Percentiles rank a stretch among this genome's conserved stretches.
Evolutionary conservation across 2,329 filamentous ascomycete genomes (phyloP).

Genomic region (Apiospora aurea): DNA sequence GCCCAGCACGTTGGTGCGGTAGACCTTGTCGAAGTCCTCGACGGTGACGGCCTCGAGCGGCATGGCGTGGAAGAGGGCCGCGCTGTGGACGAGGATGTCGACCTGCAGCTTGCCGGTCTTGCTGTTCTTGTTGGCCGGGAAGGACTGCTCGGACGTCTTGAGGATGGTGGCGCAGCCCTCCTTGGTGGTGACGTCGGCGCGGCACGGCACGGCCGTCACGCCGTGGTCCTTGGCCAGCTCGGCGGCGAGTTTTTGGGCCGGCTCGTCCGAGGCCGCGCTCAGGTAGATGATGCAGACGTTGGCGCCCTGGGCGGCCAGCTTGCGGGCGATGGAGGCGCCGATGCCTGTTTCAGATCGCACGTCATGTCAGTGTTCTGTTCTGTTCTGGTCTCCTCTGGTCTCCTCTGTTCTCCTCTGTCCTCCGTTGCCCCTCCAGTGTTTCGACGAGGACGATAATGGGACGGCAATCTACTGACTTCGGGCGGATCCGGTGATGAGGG

Average conservation of each 20-base stretch:
- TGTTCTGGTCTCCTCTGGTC: not conserved
- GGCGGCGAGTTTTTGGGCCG: slow-evolving; percentile 55
- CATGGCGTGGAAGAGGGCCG: slow-evolving; percentile 58
- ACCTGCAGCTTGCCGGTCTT: slow-evolving; percentile 58
- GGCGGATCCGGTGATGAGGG: slow-evolving; percentile 27
- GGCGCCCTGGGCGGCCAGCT: slow-evolving; percentile 66
- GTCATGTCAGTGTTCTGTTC: not conserved
- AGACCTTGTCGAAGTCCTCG: slow-evolving; percentile 61
- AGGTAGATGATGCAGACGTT: slow-evolving; percentile 66
- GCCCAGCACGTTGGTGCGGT: slow-evolving; percentile 64
- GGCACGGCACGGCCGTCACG: slow-evolving; percentile 60
- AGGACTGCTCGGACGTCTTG: slow-evolving; percentile 57
- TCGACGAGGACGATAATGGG: not conserved
- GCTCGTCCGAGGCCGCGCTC: slow-evolving; percentile 59
- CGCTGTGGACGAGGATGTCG: slow-evolving; percentile 66
- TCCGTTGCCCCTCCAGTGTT: no score
- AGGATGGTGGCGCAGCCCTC: slow-evolving; percentile 60
- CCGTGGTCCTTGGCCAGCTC: slow-evolving; percentile 55
- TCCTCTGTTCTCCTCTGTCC: not conserved
- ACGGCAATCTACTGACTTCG: slow-evolving; percentile 24
- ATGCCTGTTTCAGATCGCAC: slow-evolving; percentile 55
- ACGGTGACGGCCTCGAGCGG: slow-evolving; percentile 52
- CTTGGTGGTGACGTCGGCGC: slow-evolving; percentile 67
- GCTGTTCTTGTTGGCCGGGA: slow-evolving; percentile 40
- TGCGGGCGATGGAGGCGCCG: slow-evolving; percentile 62